Conservation (phyloP, 1,139 yeast genomes). For the Kodamaea suecica region DNA sequence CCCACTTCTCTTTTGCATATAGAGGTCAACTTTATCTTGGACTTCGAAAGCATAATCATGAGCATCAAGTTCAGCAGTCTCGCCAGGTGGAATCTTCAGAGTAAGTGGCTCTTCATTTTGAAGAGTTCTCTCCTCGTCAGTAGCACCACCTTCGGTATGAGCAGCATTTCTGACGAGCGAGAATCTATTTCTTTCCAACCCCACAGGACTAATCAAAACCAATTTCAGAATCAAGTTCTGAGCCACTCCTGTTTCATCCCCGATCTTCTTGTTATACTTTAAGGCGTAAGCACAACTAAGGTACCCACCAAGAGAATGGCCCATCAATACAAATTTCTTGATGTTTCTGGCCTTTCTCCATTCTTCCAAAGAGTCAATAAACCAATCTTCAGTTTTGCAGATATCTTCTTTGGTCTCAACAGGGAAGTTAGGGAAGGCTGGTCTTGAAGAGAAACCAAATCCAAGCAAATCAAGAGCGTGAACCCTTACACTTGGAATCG, state of each 20-base stretch:
- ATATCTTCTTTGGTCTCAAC: constrained; percentile 28
- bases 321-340: constrained; percentile 66
- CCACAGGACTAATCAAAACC: constrained; percentile 46
- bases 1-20: constrained; percentile 18
- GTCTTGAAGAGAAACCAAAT: constrained; percentile 45
- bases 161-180: constrained; percentile 18
- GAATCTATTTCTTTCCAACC: constrained; percentile 37
- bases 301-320: constrained; percentile 94
- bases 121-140: constrained; percentile 3
- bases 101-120: neutral
- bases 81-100: neutral
- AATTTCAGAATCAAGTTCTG: constrained; percentile 35
- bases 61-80: neutral
- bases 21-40: constrained; percentile 7
- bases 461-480: constrained; percentile 48
- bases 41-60: constrained; percentile 7
- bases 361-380: constrained; percentile 74
- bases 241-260: constrained; percentile 13
- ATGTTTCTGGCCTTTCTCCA: constrained; percentile 69
- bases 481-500: constrained; percentile 40
- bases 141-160: constrained; percentile 1
- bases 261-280: constrained; percentile 44
- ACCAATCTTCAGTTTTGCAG: constrained; percentile 64
- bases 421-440: constrained; percentile 35
- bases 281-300: constrained; percentile 74